Evolutionary conservation across 371 early-diverging fungal species (phyloP).

Genomic region (Apophysomyces variabilis): DNA sequence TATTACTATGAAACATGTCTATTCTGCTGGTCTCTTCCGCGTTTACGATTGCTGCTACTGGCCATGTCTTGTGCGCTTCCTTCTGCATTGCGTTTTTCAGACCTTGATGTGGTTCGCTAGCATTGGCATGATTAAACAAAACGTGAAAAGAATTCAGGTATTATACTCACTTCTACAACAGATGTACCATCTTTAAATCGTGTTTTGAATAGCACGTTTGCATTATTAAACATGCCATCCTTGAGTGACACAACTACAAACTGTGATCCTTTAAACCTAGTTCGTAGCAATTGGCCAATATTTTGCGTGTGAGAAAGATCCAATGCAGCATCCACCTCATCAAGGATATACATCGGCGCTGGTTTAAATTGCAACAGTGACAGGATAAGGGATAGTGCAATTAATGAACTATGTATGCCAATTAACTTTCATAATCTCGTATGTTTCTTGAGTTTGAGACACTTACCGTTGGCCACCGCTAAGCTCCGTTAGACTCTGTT

Average conservation of each 20-base stretch:
- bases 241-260: conserved; percentile 99
- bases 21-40: background rate
- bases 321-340: conserved; percentile 99
- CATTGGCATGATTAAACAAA: background rate
- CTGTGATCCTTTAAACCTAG: conserved; percentile 97
- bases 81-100: background rate
- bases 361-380: conserved; percentile 98
- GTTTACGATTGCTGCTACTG: background rate
- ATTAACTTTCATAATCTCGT: background rate
- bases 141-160: background rate
- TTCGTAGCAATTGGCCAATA: conserved; percentile 96
- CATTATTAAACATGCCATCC: conserved; percentile 99
- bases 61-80: background rate
- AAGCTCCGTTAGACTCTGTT: conserved; percentile 95
- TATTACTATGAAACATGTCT: conserved; percentile 2
- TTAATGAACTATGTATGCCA: conserved; percentile 68
- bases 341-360: conserved; percentile 99
- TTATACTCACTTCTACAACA: conserved; percentile 74
- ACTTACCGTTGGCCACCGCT: conserved; percentile 97
- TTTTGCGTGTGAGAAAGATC: conserved; percentile 99
- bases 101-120: conserved; percentile 2
- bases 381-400: conserved; percentile 97
- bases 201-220: conserved; percentile 97
- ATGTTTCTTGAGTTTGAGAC: background rate
- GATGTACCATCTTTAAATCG: conserved; percentile 97